Evolutionary conservation across 2,329 filamentous ascomycete genomes (phyloP).

Genomic region (Dothideomycetes sp.): DNA sequence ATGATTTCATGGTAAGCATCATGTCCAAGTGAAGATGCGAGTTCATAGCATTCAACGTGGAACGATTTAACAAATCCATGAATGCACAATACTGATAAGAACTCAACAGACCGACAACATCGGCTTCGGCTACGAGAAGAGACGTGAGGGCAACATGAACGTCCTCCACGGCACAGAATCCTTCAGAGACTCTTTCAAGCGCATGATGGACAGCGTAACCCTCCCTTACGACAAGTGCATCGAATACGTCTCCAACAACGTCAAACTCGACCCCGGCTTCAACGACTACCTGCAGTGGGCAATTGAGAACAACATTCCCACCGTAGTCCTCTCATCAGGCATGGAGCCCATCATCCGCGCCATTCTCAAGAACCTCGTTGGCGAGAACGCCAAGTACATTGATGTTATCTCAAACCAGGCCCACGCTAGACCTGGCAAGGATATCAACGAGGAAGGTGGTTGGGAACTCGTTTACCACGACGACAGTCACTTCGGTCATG

Average conservation of each 20-base stretch:
- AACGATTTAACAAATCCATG: not conserved
- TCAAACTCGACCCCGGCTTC: constrained; percentile 83
- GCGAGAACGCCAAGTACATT: constrained; percentile 67
- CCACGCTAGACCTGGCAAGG: constrained; percentile 55
- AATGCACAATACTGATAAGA: not conserved
- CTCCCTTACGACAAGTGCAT: constrained; percentile 77
- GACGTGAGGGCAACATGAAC: constrained; percentile 63
- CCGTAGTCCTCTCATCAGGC: constrained; percentile 83
- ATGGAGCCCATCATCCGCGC: constrained; percentile 89
- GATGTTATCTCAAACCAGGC: constrained; percentile 89
- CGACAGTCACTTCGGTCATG: constrained; percentile 85
- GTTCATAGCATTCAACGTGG: not conserved
- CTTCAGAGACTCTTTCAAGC: constrained; percentile 76
- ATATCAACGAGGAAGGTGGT: constrained; percentile 67
- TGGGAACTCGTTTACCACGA: constrained; percentile 89
- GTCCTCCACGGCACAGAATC: constrained; percentile 61
- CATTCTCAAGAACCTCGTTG: constrained; percentile 69
- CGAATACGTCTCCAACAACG: constrained; percentile 66
- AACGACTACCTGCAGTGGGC: constrained; percentile 80
- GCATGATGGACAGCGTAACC: constrained; percentile 84
- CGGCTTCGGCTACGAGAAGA: constrained; percentile 66
- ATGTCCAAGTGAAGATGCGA: not conserved
- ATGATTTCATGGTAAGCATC: constrained; percentile 51
- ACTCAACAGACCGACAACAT: constrained; percentile 71
- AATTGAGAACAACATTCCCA: constrained; percentile 71